These are phyloP conservation scores for Fusarium xyrophilum DNA, from an alignment of 2,329 filamentous ascomycete species.

Conservation along the genomic window DNA sequence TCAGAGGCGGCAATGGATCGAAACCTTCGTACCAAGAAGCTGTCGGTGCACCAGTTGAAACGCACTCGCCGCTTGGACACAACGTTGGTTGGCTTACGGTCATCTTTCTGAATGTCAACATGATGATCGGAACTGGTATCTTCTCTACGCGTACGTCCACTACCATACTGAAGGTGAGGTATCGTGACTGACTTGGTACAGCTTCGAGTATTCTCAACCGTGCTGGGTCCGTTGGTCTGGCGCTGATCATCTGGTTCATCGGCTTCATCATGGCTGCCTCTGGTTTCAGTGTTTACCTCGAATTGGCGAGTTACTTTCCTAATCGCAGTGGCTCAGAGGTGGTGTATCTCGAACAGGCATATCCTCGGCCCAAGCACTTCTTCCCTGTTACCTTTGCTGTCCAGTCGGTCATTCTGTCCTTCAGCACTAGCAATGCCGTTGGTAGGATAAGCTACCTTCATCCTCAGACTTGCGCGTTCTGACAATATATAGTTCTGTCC, in stretches of 20 bases:
- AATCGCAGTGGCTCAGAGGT: conserved; percentile 71
- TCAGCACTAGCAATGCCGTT: conserved; percentile 70
- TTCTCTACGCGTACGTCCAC: conserved; percentile 63
- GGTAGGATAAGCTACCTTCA: conserved; percentile 3
- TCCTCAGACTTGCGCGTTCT: accelerated
- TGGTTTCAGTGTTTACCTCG: conserved; percentile 66
- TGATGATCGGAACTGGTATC: conserved; percentile 70
- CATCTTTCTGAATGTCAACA: conserved; percentile 66
- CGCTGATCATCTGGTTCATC: conserved; percentile 69
- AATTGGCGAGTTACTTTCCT: conserved; percentile 70
- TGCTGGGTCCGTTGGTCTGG: conserved; percentile 68
- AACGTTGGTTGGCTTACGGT: conserved; percentile 62
- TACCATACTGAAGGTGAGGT: no score
- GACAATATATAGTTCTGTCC: conserved; percentile 56
- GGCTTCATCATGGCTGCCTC: conserved; percentile 65
- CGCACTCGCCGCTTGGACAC: conserved; percentile 64
- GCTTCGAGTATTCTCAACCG: conserved; percentile 59
- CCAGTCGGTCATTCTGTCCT: conserved; percentile 68
- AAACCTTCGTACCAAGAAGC: conserved; percentile 65
- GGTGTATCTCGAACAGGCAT: conserved; percentile 73
- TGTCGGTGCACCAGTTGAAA: conserved; percentile 67
- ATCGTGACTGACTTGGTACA: neutral
- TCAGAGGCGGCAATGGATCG: conserved; percentile 56
- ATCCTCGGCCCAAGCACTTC: conserved; percentile 67
- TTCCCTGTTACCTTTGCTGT: conserved; percentile 71